These are phyloP conservation scores for Metschnikowia drakensbergensis DNA, from an alignment of 805 yeast genomes.

Conservation along the genomic window DNA sequence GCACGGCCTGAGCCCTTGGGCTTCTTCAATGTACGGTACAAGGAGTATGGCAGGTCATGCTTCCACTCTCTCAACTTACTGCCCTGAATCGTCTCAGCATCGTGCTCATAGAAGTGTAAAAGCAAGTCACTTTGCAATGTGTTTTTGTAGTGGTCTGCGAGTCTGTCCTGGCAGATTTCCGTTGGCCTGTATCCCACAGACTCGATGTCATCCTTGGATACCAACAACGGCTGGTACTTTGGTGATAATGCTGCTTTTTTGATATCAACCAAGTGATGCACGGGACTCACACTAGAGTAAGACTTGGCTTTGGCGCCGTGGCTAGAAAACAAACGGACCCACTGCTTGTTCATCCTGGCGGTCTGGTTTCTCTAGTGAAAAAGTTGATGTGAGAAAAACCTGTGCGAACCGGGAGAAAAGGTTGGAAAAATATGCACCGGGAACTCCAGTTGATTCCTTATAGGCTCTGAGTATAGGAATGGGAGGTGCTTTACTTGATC, in stretches of 20 bases:
- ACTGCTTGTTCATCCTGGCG: slow-evolving; percentile 20
- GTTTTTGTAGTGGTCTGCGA: slow-evolving; percentile 69
- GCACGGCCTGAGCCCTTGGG: slow-evolving; percentile 76
- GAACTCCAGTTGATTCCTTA: neutral
- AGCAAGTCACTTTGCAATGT: slow-evolving; percentile 74
- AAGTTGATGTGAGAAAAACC: slow-evolving; percentile 10
- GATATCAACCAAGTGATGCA: slow-evolving; percentile 82
- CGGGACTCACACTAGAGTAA: slow-evolving; percentile 77
- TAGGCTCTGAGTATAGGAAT: neutral
- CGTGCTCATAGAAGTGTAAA: slow-evolving; percentile 73
- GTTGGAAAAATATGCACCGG: slow-evolving; percentile 5
- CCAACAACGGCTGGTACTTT: slow-evolving; percentile 62
- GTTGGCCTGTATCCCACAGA: slow-evolving; percentile 76
- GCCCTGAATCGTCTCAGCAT: slow-evolving; percentile 52
- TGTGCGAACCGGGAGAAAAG: slow-evolving; percentile 4
- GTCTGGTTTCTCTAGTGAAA: slow-evolving; percentile 3
- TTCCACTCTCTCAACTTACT: slow-evolving; percentile 80
- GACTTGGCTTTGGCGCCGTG: slow-evolving; percentile 47
- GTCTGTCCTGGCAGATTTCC: slow-evolving; percentile 74
- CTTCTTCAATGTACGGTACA: slow-evolving; percentile 72
- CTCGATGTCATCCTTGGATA: slow-evolving; percentile 68
- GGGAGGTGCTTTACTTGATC: neutral
- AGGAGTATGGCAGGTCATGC: slow-evolving; percentile 80
- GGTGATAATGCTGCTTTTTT: slow-evolving; percentile 73
- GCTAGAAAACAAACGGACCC: slow-evolving; percentile 32